Percentiles rank a stretch among this genome's conserved stretches.
Conservation (phyloP, 306 rosid species). For the Vicia villosa region DNA sequence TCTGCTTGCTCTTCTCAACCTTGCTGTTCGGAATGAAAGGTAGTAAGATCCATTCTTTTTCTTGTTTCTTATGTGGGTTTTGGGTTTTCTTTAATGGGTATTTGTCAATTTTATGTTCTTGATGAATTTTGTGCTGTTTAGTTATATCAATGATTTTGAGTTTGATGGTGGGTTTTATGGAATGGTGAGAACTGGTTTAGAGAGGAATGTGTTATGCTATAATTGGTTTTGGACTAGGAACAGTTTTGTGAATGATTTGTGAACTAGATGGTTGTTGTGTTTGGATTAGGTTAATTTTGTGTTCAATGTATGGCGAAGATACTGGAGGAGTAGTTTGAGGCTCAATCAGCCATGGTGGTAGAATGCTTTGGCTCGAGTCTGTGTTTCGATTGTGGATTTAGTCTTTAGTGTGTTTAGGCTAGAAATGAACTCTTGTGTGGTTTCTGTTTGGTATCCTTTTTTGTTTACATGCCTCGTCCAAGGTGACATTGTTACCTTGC, state of each 20-base stretch:
- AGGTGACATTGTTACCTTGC: not conserved
- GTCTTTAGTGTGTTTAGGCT: slow-evolving; percentile 2
- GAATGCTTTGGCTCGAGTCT: not conserved
- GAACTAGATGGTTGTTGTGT: not conserved
- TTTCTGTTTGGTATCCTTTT: not conserved
- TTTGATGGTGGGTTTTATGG: not conserved
- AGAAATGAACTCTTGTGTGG: slow-evolving; percentile 8
- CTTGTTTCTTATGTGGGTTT: not conserved
- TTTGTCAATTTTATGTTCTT: not conserved
- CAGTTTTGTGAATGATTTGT: not conserved
- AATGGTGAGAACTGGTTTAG: not conserved
- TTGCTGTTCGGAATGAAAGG: slow-evolving; percentile 86
- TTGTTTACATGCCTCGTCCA: not conserved
- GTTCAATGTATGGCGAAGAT: not conserved
- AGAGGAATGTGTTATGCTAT: not conserved
- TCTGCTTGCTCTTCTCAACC: slow-evolving; percentile 90
- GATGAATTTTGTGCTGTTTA: not conserved
- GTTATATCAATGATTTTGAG: not conserved
- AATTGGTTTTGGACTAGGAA: not conserved
- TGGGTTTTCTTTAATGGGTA: not conserved
- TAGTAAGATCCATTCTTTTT: slow-evolving; percentile 33
- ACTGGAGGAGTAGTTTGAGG: not conserved
- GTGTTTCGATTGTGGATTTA: not conserved
- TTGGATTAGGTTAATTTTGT: slow-evolving; percentile 9
- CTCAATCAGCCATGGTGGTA: not conserved